phyloP scores from a whole-genome alignment of 2,329 filamentous ascomycete genomes.

The Tolypocladium nubicola region DNA sequence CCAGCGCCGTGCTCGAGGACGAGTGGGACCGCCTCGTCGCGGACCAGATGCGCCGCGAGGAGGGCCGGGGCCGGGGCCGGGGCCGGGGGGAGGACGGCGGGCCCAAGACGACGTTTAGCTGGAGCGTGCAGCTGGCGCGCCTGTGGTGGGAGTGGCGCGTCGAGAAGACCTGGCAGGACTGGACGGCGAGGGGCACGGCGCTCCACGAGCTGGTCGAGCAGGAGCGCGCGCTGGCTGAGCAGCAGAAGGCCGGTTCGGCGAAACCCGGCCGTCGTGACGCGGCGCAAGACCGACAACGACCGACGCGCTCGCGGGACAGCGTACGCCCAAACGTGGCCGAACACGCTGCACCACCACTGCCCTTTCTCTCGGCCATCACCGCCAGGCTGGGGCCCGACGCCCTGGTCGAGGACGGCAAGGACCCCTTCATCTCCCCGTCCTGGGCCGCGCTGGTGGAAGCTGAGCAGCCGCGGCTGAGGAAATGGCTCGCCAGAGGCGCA shows the following conservation, averaged over 20 bases:
- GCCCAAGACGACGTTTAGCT: conserved; percentile 15
- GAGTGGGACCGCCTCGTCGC: conserved; percentile 33
- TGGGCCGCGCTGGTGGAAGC: conserved; percentile 7
- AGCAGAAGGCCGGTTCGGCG: conserved; percentile 6
- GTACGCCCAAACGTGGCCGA: conserved; percentile 6
- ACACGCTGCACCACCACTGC: not conserved
- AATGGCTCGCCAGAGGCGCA: not conserved
- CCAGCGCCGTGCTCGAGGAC: conserved; percentile 30
- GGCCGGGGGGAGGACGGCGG: not conserved
- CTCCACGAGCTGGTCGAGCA: conserved; percentile 27
- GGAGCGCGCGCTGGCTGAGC: conserved; percentile 21
- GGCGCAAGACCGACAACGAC: not conserved
- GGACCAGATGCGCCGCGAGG: conserved; percentile 9
- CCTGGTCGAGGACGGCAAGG: not conserved
- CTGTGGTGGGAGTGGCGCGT: conserved; percentile 21
- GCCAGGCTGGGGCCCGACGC: not conserved
- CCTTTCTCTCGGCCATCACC: conserved; percentile 1
- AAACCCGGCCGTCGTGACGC: not conserved
- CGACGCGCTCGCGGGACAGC: not conserved
- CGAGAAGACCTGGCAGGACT: conserved; percentile 22
- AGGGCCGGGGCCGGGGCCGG: not conserved
- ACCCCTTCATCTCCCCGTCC: conserved; percentile 7
- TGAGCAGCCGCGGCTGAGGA: conserved; percentile 2
- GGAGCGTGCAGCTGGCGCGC: conserved; percentile 17
- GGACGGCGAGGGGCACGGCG: conserved; percentile 29